Evolutionary conservation across 1,284 basidiomycete species (phyloP), one percentile per base, ranked within the genome.

Genomic region (Cutaneotrichosporon cavernicola): DNA sequence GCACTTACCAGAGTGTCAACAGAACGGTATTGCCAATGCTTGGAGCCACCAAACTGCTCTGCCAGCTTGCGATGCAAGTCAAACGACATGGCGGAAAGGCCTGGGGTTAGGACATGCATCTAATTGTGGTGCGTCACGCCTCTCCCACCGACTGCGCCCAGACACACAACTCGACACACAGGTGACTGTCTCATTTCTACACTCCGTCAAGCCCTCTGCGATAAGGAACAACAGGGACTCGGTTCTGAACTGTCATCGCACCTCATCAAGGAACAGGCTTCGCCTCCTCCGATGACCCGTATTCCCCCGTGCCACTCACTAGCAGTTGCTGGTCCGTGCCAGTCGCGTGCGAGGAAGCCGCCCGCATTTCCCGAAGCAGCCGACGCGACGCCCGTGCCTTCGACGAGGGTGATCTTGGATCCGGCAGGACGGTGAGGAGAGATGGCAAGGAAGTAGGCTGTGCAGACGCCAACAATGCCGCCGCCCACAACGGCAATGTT

Each of bases 341-440:
- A 89, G 73, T 92, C 89, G 62, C 86, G 84, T 0, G 94, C 92
- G 26, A 97, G 84, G n/a, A 97, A 87, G 0, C 94, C 94, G 2
- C 92, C 94, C 0, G 91, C 90, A 76, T 96, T 96, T 6, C 94
- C 94, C 0, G 88, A 90, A 0, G 93, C 91, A 0, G 80, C 86
- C 7, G 83, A 80, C 0, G 85, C 86, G 14, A 86, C 79, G 6
- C 73, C 76, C 1, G 89, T 91, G 4, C 90, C 89, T 80, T 97
- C 94, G 58, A 97, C 77, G 7, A 97, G 76, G 1, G 81, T 83
- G 61, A 84, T 75, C 22, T 65, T 67, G 32, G 83, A 90, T 89
- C n/a, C 72, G 51, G 71, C 50, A 11, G 66, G 62, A 6, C 70
- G 68, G 18, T 68, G 56, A 13, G 74, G 66, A 31, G 70, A 72